Evolutionary conservation across 192 early-diverging fungal species (phyloP), one percentile per base, ranked within the genome.

Genomic region (Coemansia sp.): DNA sequence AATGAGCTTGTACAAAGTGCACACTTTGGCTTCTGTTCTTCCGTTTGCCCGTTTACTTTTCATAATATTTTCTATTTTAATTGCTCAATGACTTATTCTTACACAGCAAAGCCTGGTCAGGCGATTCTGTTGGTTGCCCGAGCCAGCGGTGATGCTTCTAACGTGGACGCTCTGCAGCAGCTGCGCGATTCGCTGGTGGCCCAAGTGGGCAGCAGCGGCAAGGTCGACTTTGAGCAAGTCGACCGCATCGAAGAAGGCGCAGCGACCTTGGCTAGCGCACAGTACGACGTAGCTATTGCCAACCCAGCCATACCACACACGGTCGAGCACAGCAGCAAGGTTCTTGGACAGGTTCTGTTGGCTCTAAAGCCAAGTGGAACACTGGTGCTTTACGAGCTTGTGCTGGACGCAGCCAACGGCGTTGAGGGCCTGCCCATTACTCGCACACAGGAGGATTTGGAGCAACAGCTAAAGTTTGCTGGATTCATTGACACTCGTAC

Each of bases 181-280:
- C 70, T 79, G 40, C 74, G 84, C 17, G 72, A 80, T 57, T 62
- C 87, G 39, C 76, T 89, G 43, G 62, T 76, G 11, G 71, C 77
- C 17, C 82, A 84, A 40, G 81, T 86, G 13, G 90, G 89, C 37
- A 84, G 77, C 37, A 37, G 69, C 19, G 92, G 89, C 6, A 79
- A 67, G 17, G 89, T 95, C 10, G 83, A 86, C 38, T 96, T 96
- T 89, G 95, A 96, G 81, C 91, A 92, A 66, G 74, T 94, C 10
- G 94, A 96, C 70, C 82, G 94, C 66, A 77, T 96, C 26, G 84
- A 86, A 11, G 83, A 85, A 46, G 76, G 72, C 26, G 43, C 79
- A 77, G 92, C 86, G 47, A 50, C 81, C 11, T 72, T 92, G 44
- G 73, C 84, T 14, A 80, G 77, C 26, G 82, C 87, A 14, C 73